These are phyloP conservation scores for Talaromyces sp. DNA, from an alignment of 2,329 filamentous ascomycete genomes.

Conservation along the genomic window DNA sequence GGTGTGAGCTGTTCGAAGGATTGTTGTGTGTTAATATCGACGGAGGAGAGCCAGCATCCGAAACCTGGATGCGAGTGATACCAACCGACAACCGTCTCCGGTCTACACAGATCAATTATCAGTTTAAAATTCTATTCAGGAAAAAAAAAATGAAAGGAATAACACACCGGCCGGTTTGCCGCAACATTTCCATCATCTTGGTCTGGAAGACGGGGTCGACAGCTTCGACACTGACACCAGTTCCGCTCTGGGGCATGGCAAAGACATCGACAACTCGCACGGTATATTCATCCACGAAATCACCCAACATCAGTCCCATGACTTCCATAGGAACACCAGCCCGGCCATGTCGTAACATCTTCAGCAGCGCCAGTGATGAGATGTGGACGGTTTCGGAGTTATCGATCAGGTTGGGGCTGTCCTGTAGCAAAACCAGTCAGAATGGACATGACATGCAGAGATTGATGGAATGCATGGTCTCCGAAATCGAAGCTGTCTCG, in stretches of 20 bases:
- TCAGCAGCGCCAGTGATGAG: slow-evolving; percentile 90
- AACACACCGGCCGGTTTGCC: slow-evolving; percentile 85
- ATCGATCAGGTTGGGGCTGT: slow-evolving; percentile 87
- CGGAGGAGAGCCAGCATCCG: slow-evolving; percentile 96
- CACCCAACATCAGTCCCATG: slow-evolving; percentile 98
- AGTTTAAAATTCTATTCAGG: neutral
- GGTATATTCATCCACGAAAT: slow-evolving; percentile 98
- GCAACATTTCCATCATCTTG: slow-evolving; percentile 99
- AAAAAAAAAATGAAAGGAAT: neutral
- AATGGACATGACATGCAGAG: neutral
- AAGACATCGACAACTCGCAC: slow-evolving; percentile 98
- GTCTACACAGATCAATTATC: slow-evolving; percentile 48
- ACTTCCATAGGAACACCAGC: slow-evolving; percentile 99
- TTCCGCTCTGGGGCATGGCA: slow-evolving; percentile 98
- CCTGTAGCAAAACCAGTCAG: slow-evolving; percentile 46
- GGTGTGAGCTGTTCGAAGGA: slow-evolving; percentile 99
- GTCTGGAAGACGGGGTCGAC: slow-evolving; percentile 98
- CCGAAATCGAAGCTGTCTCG: neutral
- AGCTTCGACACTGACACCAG: slow-evolving; percentile 94
- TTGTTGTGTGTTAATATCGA: slow-evolving; percentile 99
- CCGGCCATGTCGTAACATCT: slow-evolving; percentile 97
- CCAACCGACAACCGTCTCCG: slow-evolving; percentile 97
- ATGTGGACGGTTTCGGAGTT: slow-evolving; percentile 99
- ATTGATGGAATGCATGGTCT: neutral
- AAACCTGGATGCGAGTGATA: slow-evolving; percentile 99